Conservation (phyloP, 148 eudicot genomes). For the Nyssa sinensis region DNA sequence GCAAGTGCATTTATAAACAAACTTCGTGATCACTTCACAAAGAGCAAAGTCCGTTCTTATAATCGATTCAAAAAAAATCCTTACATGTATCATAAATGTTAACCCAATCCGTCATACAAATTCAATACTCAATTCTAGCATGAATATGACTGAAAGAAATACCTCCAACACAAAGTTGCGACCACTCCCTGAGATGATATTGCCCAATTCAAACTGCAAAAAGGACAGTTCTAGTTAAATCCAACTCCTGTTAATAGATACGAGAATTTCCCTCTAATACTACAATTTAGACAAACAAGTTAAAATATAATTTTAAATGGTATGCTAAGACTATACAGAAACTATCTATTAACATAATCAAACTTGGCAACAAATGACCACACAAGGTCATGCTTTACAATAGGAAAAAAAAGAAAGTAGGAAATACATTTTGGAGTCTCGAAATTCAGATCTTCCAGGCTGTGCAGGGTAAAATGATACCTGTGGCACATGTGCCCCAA, state of each 20-base stretch:
- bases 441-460: slow-evolving; percentile 5
- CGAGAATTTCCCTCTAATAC: not conserved
- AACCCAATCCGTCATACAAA: not conserved
- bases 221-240: not conserved
- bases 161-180: slow-evolving; percentile 19
- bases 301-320: not conserved
- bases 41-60: not conserved
- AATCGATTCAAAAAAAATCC: not conserved
- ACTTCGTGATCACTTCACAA: not conserved
- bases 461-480: not conserved
- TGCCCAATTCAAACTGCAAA: slow-evolving; percentile 14
- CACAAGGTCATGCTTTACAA: not conserved
- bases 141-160: not conserved
- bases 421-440: not conserved
- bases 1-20: not conserved
- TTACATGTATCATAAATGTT: not conserved
- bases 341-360: not conserved
- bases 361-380: not conserved
- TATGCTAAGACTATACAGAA: not conserved
- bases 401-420: not conserved
- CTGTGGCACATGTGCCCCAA: slow-evolving; percentile 22
- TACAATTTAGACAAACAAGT: not conserved
- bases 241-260: not conserved
- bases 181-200: slow-evolving; percentile 13
- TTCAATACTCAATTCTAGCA: not conserved